phyloP scores from a whole-genome alignment of 768 basidiomycete species.

The Mycena capillaripes region DNA sequence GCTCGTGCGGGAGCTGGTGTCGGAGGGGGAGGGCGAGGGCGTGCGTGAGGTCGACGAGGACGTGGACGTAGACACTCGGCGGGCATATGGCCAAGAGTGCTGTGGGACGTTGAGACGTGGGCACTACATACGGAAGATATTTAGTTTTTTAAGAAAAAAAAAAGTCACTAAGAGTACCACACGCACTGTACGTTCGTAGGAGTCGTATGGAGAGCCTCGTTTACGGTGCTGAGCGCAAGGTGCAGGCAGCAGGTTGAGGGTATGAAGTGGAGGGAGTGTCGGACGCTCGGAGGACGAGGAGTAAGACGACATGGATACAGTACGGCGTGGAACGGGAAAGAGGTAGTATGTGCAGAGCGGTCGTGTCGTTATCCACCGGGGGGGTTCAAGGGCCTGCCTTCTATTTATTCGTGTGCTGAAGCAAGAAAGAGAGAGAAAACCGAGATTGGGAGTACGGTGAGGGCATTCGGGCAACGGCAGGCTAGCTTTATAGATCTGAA shows the following conservation, averaged over 20 bases:
- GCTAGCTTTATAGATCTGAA: slow-evolving; percentile 33
- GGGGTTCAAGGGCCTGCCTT: slow-evolving; percentile 30
- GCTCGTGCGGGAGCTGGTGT: slow-evolving; percentile 33
- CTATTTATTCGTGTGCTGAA: slow-evolving; percentile 18
- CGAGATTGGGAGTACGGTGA: slow-evolving; percentile 16
- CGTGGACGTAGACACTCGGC: slow-evolving; percentile 43
- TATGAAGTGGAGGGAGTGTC: slow-evolving; percentile 66
- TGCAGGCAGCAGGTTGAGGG: slow-evolving; percentile 57
- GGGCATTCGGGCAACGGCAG: neutral
- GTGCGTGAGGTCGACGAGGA: slow-evolving; percentile 59
- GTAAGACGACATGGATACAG: neutral
- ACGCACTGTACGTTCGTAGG: slow-evolving; percentile 37
- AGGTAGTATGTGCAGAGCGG: neutral
- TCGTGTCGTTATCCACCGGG: slow-evolving; percentile 28
- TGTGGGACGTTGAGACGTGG: slow-evolving; percentile 37
- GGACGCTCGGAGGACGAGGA: slow-evolving; percentile 53
- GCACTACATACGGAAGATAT: slow-evolving; percentile 38
- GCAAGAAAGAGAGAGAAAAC: slow-evolving; percentile 14
- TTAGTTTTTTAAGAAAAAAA: neutral
- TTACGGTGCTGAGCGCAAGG: neutral
- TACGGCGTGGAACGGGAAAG: too few relatives aligned
- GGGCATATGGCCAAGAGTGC: slow-evolving; percentile 38
- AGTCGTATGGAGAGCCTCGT: slow-evolving; percentile 30
- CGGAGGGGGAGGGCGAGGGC: slow-evolving; percentile 50
- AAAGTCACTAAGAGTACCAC: neutral